Percentiles rank a stretch among this genome's conserved stretches.
These are phyloP conservation scores for Haplosporangium sp. DNA, from an alignment of 371 early-diverging fungal species.

Conservation along the genomic window DNA sequence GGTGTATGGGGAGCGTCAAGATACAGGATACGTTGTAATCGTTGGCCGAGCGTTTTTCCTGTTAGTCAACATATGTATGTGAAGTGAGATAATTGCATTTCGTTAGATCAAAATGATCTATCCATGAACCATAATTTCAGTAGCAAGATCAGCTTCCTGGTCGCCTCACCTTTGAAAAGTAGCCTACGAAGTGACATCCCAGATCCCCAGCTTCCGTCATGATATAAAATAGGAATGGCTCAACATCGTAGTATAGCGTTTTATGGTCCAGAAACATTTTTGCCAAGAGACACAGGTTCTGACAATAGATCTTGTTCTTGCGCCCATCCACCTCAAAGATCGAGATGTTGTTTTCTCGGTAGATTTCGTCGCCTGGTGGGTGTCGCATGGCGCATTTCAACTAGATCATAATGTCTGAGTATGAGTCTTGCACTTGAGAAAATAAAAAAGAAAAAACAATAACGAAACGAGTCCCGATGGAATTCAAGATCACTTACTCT, in stretches of 20 bases:
- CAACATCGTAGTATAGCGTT: slow-evolving; percentile 99
- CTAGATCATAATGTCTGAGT: slow-evolving; percentile 7
- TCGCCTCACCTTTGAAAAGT: slow-evolving; percentile 93
- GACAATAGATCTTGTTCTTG: slow-evolving; percentile 97
- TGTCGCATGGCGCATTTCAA: slow-evolving; percentile 84
- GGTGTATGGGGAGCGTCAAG: slow-evolving; percentile 94
- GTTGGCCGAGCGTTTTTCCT: slow-evolving; percentile 92
- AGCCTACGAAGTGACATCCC: slow-evolving; percentile 97
- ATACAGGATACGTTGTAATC: slow-evolving; percentile 99
- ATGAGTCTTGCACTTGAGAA: too few relatives aligned
- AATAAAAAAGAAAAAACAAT: slow-evolving; percentile 4
- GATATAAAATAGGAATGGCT: slow-evolving; percentile 99
- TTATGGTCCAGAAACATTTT: slow-evolving; percentile 99
- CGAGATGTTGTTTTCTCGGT: slow-evolving; percentile 88
- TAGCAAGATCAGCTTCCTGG: too few relatives aligned
- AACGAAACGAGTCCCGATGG: neutral
- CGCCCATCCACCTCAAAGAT: slow-evolving; percentile 97
- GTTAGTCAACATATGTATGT: slow-evolving; percentile 13
- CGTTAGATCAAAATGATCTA: too few relatives aligned
- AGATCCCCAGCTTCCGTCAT: slow-evolving; percentile 82
- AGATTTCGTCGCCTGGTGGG: slow-evolving; percentile 99
- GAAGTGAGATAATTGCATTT: neutral
- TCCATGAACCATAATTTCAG: too few relatives aligned
- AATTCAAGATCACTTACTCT: slow-evolving; percentile 57
- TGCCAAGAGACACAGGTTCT: slow-evolving; percentile 96